These are phyloP conservation scores for Malus sylvestris DNA, from an alignment of 306 rosid genomes.

Conservation along the genomic window DNA sequence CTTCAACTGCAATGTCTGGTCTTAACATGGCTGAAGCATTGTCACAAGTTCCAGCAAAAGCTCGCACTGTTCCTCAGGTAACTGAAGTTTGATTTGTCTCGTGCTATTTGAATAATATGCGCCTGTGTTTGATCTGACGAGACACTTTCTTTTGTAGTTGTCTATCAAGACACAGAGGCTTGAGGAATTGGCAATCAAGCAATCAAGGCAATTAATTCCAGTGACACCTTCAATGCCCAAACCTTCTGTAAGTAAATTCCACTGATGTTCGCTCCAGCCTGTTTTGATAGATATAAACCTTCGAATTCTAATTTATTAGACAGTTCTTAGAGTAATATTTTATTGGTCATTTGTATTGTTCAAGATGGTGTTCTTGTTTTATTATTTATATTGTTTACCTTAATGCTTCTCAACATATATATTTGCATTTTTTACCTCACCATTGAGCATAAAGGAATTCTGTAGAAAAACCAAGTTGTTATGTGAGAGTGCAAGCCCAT, in stretches of 20 bases:
- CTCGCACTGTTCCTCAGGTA: constrained; percentile 77
- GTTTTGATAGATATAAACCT: constrained; percentile 9
- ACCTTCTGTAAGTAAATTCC: constrained; percentile 52
- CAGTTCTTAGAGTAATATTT: not conserved
- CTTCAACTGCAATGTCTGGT: constrained; percentile 49
- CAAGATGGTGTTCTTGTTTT: not conserved
- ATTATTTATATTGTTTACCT: not conserved
- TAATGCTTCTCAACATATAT: not conserved
- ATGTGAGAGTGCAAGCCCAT: not conserved
- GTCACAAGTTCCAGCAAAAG: constrained; percentile 75
- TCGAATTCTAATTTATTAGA: not conserved
- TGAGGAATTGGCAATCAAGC: constrained; percentile 92
- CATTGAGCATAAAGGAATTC: not conserved
- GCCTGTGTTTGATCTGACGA: constrained; percentile 10
- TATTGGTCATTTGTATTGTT: not conserved
- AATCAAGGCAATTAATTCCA: constrained; percentile 92
- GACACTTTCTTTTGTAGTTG: constrained; percentile 33
- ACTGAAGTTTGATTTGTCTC: constrained; percentile 14
- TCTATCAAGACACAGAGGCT: constrained; percentile 87
- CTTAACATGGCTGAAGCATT: constrained; percentile 99
- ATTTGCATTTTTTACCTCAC: not conserved
- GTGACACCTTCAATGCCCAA: constrained; percentile 90
- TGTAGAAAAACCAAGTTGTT: not conserved
- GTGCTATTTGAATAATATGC: constrained; percentile 1
- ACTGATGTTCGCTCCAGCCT: constrained; percentile 8